Evolutionary conservation across 352 stramenopile species (phyloP).

Genomic region (Phytophthora capsici): DNA sequence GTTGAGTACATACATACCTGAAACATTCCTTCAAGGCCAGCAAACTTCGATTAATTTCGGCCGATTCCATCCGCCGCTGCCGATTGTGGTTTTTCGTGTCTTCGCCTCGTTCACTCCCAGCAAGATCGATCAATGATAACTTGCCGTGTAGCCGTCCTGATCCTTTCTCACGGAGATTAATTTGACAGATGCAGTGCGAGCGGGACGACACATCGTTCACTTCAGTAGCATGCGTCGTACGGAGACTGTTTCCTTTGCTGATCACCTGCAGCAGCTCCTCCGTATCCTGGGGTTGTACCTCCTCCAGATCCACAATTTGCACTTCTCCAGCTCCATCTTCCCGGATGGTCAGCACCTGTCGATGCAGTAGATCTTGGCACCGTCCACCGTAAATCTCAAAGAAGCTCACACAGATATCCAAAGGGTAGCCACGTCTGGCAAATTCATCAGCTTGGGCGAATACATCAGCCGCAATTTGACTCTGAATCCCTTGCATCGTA

Average conservation of each 20-base stretch:
- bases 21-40: conserved; percentile 98
- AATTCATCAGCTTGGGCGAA: conserved; percentile 79
- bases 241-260: conserved; percentile 90
- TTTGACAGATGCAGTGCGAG: conserved; percentile 96
- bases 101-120: conserved; percentile 95
- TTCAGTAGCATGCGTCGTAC: conserved; percentile 96
- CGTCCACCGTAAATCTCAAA: conserved; percentile 98
- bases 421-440: conserved; percentile 46
- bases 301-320: conserved; percentile 95
- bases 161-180: conserved; percentile 76
- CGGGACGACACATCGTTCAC: conserved; percentile 96
- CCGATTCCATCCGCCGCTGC: conserved; percentile 94
- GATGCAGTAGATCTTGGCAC: conserved; percentile 94
- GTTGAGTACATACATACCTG: conserved; percentile 52
- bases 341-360: conserved; percentile 91
- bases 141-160: conserved; percentile 78
- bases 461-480: conserved; percentile 74
- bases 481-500: conserved; percentile 93
- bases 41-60: conserved; percentile 98
- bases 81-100: conserved; percentile 95
- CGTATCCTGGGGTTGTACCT: conserved; percentile 88
- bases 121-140: conserved; percentile 97
- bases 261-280: conserved; percentile 95
- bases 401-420: conserved; percentile 93
- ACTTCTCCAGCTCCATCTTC: conserved; percentile 95